Evolutionary conservation across 192 early-diverging fungal genomes (phyloP), one percentile per base, ranked within the genome.

Genomic region (Borealophlyctis nickersoniae): DNA sequence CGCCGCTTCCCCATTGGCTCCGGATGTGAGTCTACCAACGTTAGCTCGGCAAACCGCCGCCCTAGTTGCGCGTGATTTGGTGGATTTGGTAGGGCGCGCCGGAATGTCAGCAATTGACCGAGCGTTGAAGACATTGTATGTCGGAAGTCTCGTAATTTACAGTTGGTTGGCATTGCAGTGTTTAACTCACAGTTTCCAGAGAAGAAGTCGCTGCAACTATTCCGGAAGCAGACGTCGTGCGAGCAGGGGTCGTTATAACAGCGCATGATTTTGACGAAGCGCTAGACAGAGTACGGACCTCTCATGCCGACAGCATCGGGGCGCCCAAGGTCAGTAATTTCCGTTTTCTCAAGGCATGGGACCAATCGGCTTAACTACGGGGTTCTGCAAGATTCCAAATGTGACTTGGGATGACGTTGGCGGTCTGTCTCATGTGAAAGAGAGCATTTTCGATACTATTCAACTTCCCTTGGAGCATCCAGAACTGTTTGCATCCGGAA

Each of bases 351-450:
- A 28, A 3, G 31, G 33, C 50, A 5, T 63, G 23, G 24, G 16
- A 23, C 54, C 24, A 31, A 33, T 3, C 2, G 30, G 35, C 26
- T 4, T 9, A 2, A 3, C 30, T 4, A 7, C 5, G 49, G 11
- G 51, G 39, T 45, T 19, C 9, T 45, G 7, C 19, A 70, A 80
- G 85, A 99, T 99, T 59, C 97, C 97, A 5, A 93, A 90, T 56
- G 95, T 99, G 50, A 91, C 90, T 22, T 99, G 97, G 81, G 94
- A 96, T 56, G 97, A 99, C 71, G 91, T 99, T 29, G 97, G 97
- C 52, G 97, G 97, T 19, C 73, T 99, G 45, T 86, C 88, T 1
- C 85, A 91, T 49, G 93, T 97, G 34, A 97, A 97, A 70, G 85
- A 90, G 58, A 89, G 90, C 62, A 94, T 99, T 65, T 66, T 93